phyloP scores from a whole-genome alignment of 2,329 filamentous ascomycete species.

The Colletotrichum costaricense region DNA sequence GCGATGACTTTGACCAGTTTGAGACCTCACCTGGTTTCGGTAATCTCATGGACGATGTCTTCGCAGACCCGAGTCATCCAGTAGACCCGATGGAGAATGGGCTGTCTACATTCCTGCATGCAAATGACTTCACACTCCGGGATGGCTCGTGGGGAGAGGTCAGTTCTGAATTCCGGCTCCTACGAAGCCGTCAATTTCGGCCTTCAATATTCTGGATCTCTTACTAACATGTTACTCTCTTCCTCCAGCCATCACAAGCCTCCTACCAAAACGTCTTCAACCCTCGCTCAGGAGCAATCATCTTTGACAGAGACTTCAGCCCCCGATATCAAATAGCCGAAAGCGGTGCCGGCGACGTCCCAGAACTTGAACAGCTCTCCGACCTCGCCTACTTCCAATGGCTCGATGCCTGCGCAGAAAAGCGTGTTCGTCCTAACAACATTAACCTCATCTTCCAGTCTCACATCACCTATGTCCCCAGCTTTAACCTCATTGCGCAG shows the following conservation, averaged over 20 bases:
- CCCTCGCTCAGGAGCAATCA: not conserved
- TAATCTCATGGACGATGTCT: not conserved
- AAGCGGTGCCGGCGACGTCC: not conserved
- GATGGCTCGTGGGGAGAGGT: not conserved
- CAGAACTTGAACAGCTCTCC: not conserved
- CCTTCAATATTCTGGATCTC: no score
- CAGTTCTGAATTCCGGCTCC: no score
- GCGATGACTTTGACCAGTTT: no score
- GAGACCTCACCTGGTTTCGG: no score
- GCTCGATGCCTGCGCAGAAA: not conserved
- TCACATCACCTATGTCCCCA: not conserved
- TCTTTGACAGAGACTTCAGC: constrained; percentile 3
- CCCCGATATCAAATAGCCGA: not conserved
- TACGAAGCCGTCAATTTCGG: no score
- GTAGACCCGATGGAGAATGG: not conserved
- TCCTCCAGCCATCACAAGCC: not conserved
- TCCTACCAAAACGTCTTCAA: not conserved
- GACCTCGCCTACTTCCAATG: constrained; percentile 17
- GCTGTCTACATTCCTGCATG: not conserved
- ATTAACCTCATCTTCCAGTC: not conserved
- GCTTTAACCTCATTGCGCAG: not conserved
- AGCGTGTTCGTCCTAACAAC: not conserved
- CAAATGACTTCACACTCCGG: not conserved
- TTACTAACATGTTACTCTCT: not conserved
- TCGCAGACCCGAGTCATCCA: not conserved